Percentiles rank a stretch among this genome's conserved stretches.
phyloP scores from a whole-genome alignment of 352 stramenopile genomes.

The Phytophthora hibernalis region DNA sequence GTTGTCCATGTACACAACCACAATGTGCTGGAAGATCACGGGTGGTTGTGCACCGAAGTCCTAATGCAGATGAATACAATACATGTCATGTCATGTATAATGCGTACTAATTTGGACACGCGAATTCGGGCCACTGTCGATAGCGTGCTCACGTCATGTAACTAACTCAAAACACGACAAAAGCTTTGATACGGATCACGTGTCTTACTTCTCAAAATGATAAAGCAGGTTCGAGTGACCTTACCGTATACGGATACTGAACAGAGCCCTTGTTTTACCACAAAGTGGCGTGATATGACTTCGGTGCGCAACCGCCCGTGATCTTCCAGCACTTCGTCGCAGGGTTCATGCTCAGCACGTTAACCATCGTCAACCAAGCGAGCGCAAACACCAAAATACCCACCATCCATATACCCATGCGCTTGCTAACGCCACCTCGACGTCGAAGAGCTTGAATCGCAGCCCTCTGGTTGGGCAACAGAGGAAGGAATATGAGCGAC shows the following conservation, averaged over 20 bases:
- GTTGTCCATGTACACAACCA: constrained; percentile 55
- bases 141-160: no score
- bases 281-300: constrained; percentile 17
- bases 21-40: constrained; percentile 66
- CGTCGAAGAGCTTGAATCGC: constrained; percentile 39
- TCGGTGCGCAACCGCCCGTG: constrained; percentile 56
- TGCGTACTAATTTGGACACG: no score
- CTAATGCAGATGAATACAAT: no score
- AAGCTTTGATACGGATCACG: no score
- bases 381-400: constrained; percentile 42
- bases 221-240: neutral
- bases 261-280: no score
- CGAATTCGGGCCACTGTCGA: no score
- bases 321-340: constrained; percentile 68
- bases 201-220: neutral
- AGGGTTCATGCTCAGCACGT: constrained; percentile 60
- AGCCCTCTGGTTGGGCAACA: constrained; percentile 51
- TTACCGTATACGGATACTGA: no score
- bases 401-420: constrained; percentile 44
- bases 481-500: constrained; percentile 49
- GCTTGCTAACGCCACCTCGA: constrained; percentile 45
- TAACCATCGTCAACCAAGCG: constrained; percentile 47
- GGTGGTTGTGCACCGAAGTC: constrained; percentile 50
- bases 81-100: no score
- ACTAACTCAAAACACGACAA: no score